These are phyloP conservation scores for Phytophthora hibernalis DNA, from an alignment of 352 stramenopile species.

Conservation along the genomic window DNA sequence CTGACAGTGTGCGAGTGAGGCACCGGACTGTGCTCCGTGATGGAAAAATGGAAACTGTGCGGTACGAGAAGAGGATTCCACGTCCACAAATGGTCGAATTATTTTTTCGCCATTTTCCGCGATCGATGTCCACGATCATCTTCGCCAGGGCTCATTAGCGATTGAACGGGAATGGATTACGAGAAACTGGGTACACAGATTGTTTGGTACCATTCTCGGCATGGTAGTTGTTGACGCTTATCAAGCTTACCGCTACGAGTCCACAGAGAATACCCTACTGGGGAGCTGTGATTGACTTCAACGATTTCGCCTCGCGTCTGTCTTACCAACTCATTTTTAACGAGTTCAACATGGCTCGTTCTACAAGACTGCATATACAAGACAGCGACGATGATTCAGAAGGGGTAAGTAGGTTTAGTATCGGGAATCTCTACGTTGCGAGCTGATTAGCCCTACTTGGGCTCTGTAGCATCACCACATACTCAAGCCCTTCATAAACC, in stretches of 20 bases:
- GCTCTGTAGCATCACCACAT: not conserved
- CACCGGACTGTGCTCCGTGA: not conserved
- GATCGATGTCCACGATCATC: not conserved
- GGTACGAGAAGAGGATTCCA: not conserved
- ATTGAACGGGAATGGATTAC: not conserved
- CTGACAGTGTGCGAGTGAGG: not conserved
- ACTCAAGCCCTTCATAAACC: not conserved
- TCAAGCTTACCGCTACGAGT: not conserved
- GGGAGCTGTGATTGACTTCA: not conserved
- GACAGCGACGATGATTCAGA: not conserved
- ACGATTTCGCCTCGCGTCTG: not conserved
- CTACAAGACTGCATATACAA: not conserved
- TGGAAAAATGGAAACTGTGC: not conserved
- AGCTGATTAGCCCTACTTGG: too few species aligned
- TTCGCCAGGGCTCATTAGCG: not conserved
- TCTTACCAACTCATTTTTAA: too few species aligned
- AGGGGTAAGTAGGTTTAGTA: too few species aligned
- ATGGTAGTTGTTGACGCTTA: not conserved
- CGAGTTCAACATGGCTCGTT: not conserved
- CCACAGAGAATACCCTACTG: not conserved
- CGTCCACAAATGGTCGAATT: not conserved
- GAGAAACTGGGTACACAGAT: not conserved
- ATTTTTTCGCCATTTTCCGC: not conserved
- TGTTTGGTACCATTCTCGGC: not conserved
- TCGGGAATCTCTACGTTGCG: too few species aligned